Evolutionary conservation across 805 yeast genomes (phyloP).

Genomic region (Torulaspora delbrueckii): DNA sequence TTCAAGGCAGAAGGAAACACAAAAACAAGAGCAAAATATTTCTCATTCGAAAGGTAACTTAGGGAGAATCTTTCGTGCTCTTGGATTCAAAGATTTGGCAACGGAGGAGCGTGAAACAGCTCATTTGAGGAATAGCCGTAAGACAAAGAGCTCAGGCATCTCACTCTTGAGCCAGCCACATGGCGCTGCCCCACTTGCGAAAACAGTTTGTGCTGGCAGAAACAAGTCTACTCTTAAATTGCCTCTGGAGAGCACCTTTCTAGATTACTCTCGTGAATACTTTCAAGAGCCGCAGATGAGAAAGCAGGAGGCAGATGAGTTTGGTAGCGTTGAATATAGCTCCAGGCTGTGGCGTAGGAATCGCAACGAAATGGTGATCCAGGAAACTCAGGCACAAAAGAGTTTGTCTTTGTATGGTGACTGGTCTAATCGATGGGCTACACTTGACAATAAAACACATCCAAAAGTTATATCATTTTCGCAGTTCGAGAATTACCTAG

Average conservation of each 20-base stretch:
- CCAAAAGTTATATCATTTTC: conserved; percentile 77
- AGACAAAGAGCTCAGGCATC: conserved; percentile 21
- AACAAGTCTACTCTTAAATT: conserved; percentile 33
- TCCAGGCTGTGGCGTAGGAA: conserved; percentile 83
- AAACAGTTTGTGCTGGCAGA: conserved; percentile 49
- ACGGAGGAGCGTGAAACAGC: conserved; percentile 14
- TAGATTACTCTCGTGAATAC: conserved; percentile 77
- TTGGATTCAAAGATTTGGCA: conserved; percentile 23
- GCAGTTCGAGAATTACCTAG: conserved; percentile 82
- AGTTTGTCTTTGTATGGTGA: conserved; percentile 75
- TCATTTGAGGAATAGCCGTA: conserved; percentile 24
- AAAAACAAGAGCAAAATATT: background rate
- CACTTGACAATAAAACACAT: conserved; percentile 68
- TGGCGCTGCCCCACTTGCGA: conserved; percentile 49
- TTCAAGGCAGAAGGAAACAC: conserved; percentile 5
- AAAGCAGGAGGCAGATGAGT: conserved; percentile 78
- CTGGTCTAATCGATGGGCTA: conserved; percentile 64
- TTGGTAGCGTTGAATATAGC: conserved; percentile 82
- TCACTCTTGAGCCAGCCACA: conserved; percentile 29
- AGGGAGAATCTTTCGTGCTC: conserved; percentile 28
- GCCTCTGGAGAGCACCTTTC: conserved; percentile 58
- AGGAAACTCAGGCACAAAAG: conserved; percentile 87
- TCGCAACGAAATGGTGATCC: conserved; percentile 80
- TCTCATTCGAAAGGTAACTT: conserved; percentile 19
- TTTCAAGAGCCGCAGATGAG: conserved; percentile 96